Base-by-base conservation (phyloP, 2,329 filamentous ascomycete genomes). In the Clonostachys chloroleuca region DNA sequence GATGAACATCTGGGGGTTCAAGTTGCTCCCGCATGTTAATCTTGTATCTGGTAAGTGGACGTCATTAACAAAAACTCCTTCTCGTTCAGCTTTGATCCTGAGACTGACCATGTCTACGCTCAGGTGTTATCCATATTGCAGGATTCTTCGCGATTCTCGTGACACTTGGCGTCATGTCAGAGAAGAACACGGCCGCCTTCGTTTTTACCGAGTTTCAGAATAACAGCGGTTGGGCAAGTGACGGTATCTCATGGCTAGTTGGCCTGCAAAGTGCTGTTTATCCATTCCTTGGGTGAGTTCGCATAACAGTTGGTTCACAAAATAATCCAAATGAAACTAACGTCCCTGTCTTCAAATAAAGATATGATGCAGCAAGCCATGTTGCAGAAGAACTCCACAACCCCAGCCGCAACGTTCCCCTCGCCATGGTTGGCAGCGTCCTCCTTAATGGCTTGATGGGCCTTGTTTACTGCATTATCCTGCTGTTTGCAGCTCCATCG, bases 371-470 rank as follows among this genome's bases (percentile, higher is more conserved):
- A 0, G 61, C 63, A 0, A 62, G 59, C 18, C 63, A 66, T 42
- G 17, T 66, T 12, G 56, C 63, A 5, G 63, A 66, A 34, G 63
- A 66, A 34, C 54, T 66, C 14, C 63, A 58, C 5, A 49, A 65
- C n/a, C 57, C 63, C 0, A 59, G 54, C n/a, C 57, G 60, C 0
- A 59, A 60, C 18, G 70, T 69, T 1, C 54, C 72, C 13, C 52
- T 68, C 0, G 67, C 65, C 2, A 69, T 73, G 62, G 52, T 67
- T 0, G 61, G 62, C 6, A 62, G 59, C 35, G 59, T 64, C 3
- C 45, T 63, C 0, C 55, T 73, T 35, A 77, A 77, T 43, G 73
- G 72, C 0, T 44, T 75, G 1, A 64, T 76, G 43, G 74, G 40
- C 30, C 20, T 43, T 5, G 42, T 33, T n/a, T 24, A 33, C 12